Base-by-base conservation (phyloP, 768 basidiomycete species). In the Albatrellus ellisii region DNA sequence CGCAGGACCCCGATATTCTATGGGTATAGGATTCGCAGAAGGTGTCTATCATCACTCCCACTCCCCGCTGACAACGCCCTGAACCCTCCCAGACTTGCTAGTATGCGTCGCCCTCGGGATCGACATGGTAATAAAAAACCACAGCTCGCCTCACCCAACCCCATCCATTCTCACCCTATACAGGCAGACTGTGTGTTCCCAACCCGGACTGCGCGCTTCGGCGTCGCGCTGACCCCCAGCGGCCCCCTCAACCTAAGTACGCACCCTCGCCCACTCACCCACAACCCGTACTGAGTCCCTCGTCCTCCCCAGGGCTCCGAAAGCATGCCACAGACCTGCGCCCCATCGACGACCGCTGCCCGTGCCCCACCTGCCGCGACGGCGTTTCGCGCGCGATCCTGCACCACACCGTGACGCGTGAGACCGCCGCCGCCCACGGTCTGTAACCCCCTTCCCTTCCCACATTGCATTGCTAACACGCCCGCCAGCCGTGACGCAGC, bases 171-270 rank as follows among this genome's bases (percentile, higher is more conserved):
- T 42, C 29, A 32, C 41, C 8, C 37, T 17, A 20, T 42, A 15
- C 45, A 87, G 86, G 88, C 88, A 0, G 89, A 94, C 56, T 94
- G 89, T 48, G 89, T 94, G 9, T 92, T 90, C 53, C 90, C 89
- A 25, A 94, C 89, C 2, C 73, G 90, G 45, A 92, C 90, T 1
- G 90, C 89, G 27, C 73, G 89, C 22, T 92, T 92, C 57, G 89
- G 89, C 2, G 81, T 92, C 12, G 89, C 90, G 4, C 59, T 94
- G 44, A 92, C 90, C 8, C 75, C 77, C 53, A 68, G 62, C 4
- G 89, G 89, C 0, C 87, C 87, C 4, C 52, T 94, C 14, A 92
- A 92, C 58, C 71, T 92, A 18, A 75, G 87, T 88, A 47, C 38
- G 72, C 54, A 7, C 42, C 26, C 31, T 4, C 27, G 36, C 15